Base-by-base conservation (phyloP, 768 basidiomycete species). In the Lanmaoa pseudosensibilis region DNA sequence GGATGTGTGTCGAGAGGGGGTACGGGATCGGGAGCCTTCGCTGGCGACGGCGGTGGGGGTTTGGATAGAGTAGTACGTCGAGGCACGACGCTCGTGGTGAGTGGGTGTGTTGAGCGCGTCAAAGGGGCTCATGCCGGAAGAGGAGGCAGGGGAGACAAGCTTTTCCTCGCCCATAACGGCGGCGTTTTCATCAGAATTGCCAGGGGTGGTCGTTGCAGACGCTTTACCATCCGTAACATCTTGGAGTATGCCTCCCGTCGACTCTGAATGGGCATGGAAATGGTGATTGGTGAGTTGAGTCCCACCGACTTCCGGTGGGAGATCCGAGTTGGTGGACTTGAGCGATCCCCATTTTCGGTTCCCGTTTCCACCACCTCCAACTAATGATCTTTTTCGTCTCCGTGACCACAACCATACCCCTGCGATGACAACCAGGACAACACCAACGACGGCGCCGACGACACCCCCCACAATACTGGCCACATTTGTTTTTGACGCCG, bases 391-490 rank as follows among this genome's bases (percentile, higher is more conserved):
- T 45, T 54, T 61, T 58, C 67, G 64, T 32, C 59, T 63, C 49
- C 56, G 57, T 47, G 68, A 40, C 57, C 62, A 70, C 36, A 77
- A 58, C 36, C 68, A 73, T 36, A 75, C 54, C 56, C 74, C 72
- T 52, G 46, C 59, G 25, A 76, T 50, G 8, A 72, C 63, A 16
- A 73, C 62, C 21, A 78, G 58, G 5, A 58, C 60, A 33, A 83
- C 52, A 15, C 69, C 77, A 3, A 76, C 62, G 2, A 73, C 19
- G 2, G 75, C 80, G 5, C 81, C 85, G 4, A 86, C 59, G 19
- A 80, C 76, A 25, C 79, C 78, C 2, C 85, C 87, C 6, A 76
- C 78, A 27, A 87, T 80, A 9, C 75, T 73, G 0, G 76, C 79
- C 1, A 70, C 68, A 38, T 78, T 78, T 8, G 69, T 64, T 5